phyloP scores from a whole-genome alignment of 176 grass and related monocot species.

The Urochloa ruziziensis region DNA sequence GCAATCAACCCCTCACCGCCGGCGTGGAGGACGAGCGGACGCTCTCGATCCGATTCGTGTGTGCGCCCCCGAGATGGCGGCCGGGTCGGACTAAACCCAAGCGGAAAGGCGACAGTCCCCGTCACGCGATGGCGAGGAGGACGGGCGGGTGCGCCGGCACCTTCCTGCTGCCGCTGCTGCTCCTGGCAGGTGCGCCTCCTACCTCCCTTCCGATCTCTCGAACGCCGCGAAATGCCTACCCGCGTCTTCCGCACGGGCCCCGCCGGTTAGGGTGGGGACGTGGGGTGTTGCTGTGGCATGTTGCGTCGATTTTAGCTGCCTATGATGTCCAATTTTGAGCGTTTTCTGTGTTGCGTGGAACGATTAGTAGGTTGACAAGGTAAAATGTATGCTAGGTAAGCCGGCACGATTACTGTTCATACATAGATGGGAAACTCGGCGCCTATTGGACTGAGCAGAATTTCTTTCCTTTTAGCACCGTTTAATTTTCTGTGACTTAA shows the following conservation, averaged over 20 bases:
- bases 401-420: not conserved
- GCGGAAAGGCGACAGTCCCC: not conserved
- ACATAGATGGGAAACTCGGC: not conserved
- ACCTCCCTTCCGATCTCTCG: not conserved
- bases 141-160: conserved; percentile 38
- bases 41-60: not conserved
- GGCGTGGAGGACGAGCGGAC: not conserved
- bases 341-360: not conserved
- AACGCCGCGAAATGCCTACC: not conserved
- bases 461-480: not conserved
- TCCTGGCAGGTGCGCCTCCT: conserved; percentile 47
- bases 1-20: not conserved
- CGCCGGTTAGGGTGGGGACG: not conserved
- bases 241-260: not conserved
- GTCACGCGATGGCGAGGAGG: conserved; percentile 48
- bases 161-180: conserved; percentile 56
- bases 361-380: not conserved
- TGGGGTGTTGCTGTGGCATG: not conserved
- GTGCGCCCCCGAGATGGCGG: conserved; percentile 5
- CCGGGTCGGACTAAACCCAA: conserved; percentile 21
- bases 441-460: not conserved
- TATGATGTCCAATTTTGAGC: not conserved
- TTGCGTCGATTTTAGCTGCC: not conserved
- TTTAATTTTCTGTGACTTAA: not conserved
- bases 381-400: not conserved